phyloP scores from a whole-genome alignment of 2,329 filamentous ascomycete genomes.

The Lomentospora prolificans region DNA sequence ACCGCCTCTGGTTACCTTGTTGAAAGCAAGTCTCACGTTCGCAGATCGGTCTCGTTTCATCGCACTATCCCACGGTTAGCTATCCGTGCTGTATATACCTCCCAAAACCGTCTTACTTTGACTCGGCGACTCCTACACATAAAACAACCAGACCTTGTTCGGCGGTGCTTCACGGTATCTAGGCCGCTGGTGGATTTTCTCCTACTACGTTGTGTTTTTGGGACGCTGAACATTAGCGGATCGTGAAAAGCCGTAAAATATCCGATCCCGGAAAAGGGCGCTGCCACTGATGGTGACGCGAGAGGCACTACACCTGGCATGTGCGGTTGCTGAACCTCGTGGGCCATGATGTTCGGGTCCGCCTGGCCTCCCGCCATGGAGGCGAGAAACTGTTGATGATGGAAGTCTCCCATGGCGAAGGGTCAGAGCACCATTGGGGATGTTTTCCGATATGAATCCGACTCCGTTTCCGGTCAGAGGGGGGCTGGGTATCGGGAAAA shows the following conservation, averaged over 20 bases:
- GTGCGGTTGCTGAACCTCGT: slow-evolving; percentile 28
- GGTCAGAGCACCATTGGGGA: neutral
- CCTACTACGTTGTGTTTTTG: slow-evolving; percentile 38
- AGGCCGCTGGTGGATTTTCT: slow-evolving; percentile 40
- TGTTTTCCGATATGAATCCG: too few relatives aligned
- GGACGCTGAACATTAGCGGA: slow-evolving; percentile 34
- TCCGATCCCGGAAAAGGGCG: slow-evolving; percentile 35
- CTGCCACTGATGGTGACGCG: slow-evolving; percentile 24
- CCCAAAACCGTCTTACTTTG: too few relatives aligned
- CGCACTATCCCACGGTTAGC: slow-evolving; percentile 54
- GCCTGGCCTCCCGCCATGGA: slow-evolving; percentile 37
- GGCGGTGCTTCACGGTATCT: slow-evolving; percentile 82
- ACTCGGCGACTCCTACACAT: slow-evolving; percentile 85
- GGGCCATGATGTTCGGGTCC: slow-evolving; percentile 26
- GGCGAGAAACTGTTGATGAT: slow-evolving; percentile 44
- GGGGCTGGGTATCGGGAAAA: neutral
- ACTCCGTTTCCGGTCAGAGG: neutral
- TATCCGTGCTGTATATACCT: too few relatives aligned
- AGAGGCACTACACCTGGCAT: slow-evolving; percentile 22
- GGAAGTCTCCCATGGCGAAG: slow-evolving; percentile 43
- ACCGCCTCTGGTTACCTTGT: neutral
- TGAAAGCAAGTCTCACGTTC: slow-evolving; percentile 46
- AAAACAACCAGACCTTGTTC: slow-evolving; percentile 87
- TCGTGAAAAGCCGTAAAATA: slow-evolving; percentile 43
- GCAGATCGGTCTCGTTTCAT: slow-evolving; percentile 79